Evolutionary conservation across 2,329 filamentous ascomycete genomes (phyloP), one percentile per base, ranked within the genome.

Genomic region (Coniosporium tulheliwenetii): DNA sequence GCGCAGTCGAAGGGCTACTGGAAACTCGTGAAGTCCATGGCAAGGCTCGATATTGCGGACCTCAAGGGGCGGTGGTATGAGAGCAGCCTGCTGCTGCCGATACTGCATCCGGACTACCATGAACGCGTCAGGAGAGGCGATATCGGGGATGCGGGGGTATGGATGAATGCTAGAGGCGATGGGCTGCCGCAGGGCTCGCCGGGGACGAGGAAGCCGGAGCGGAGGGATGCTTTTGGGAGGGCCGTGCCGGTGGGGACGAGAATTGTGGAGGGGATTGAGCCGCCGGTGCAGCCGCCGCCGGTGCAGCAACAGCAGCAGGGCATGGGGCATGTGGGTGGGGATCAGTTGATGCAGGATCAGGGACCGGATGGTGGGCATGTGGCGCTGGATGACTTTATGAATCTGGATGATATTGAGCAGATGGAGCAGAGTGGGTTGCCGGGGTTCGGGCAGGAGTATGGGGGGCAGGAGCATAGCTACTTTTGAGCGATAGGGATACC

Each of bases 21-120:
- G 65, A 63, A 63, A 36, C 60, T 70, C 32, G 50, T 59, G 2
- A 47, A 57, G 29, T 44, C 54, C 1, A 44, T 44, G 10, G 44
- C 50, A 1, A 57, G 54, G 10, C 41, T 69, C 8, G 54, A 60
- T 2, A 52, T 74, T 7, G 51, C 61, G 12, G 67, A 73, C 34
- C 55, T 76, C 48, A 74, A 73, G 50, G 73, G 73, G 7, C 64
- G 73, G 8, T 77, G 73, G 73, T 77, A 77, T 52, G 73, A 77
- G 52, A 67, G 68, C 2, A 64, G 60, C 35, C 52, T 68, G 1
- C 56, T 76, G 2, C 62, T 73, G 16, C 61, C 61, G 4, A 55
- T 64, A 30, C 51, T 64, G 2, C 50, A 58, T 33, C 43, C 43
- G n/a, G 49, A 30, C 3, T 58, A 49, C 42, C 48, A 50, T 10